Base-by-base conservation (phyloP, 768 basidiomycete genomes). In the Termitomyces sp. region DNA sequence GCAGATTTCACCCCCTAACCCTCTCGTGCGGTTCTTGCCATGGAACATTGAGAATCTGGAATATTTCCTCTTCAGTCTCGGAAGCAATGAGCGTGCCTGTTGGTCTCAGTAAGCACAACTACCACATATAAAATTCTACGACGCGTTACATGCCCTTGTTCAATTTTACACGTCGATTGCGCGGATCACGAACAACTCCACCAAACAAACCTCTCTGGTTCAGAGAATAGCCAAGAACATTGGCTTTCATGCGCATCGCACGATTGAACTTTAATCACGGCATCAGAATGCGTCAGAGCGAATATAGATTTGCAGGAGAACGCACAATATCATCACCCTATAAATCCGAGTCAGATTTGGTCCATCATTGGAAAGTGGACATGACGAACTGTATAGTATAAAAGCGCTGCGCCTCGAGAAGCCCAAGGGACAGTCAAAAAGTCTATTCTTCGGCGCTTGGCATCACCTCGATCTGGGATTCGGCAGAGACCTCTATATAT, bases 261-360 rank as follows among this genome's bases (percentile, higher is more conserved):
- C 96, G 87, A 72, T 96, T 97, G 74, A 96, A 96, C 92, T 95
- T 50, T 55, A 5, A 59, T 66, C 9, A 55, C 65, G 14, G 46
- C 57, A 32, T 59, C 47, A 37, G 9, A 59, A 38, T 54, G 9
- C 36, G 15, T 17, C 29, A 68, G 31, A 34, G 43, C 4, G 46
- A 40, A 40, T 46, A 55, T 51, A 12, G 42, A 60, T 55, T 36
- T 56, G 46, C 63, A 45, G 55, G 43, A 59, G 20, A 47, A 74
- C 90, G 66, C 66, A 94, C 94, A 57, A 96, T 92, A 68, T 96
- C 92, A 68, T 96, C 94, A 2, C 94, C 94, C 87, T 88, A 65
- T 34, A 59, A 25, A 50, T 52, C n/a, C 5, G 49, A 57, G n/a
- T 55, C 34, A 37, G 55, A 53, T 14, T 47, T 50, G 37, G 46